These are phyloP conservation scores for Trypanosoma conorhini DNA, from an alignment of 208 protist species.

Conservation along the genomic window DNA sequence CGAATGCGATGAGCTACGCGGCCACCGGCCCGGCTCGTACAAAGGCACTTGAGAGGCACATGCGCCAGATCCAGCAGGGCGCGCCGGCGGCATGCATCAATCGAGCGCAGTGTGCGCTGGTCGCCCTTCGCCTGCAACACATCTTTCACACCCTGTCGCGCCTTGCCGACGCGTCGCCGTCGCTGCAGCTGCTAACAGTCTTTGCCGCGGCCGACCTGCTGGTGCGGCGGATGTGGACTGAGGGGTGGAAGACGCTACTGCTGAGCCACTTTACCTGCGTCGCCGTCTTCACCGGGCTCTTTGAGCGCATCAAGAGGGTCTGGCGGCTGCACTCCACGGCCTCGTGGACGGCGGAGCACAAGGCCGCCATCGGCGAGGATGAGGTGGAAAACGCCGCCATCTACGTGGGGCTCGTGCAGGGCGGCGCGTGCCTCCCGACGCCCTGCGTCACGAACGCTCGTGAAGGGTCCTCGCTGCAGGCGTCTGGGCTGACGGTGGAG, in stretches of 20 bases:
- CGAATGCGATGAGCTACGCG: slow-evolving; percentile 1
- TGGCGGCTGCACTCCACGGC: slow-evolving; percentile 64
- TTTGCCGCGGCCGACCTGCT: slow-evolving; percentile 28
- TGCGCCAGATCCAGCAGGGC: slow-evolving; percentile 9
- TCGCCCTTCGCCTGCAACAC: slow-evolving; percentile 18
- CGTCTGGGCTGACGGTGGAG: slow-evolving; percentile 1
- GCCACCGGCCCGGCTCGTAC: not conserved
- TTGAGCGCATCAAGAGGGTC: slow-evolving; percentile 42
- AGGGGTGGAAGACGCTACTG: slow-evolving; percentile 41
- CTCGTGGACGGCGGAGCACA: slow-evolving; percentile 39
- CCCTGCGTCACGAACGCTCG: not conserved
- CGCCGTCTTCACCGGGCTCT: slow-evolving; percentile 38
- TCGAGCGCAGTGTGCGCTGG: slow-evolving; percentile 25
- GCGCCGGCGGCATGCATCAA: slow-evolving; percentile 25
- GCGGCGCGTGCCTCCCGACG: not conserved
- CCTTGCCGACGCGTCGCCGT: slow-evolving; percentile 19
- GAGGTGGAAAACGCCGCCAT: slow-evolving; percentile 32
- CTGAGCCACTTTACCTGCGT: slow-evolving; percentile 48
- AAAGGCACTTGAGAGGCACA: slow-evolving; percentile 4
- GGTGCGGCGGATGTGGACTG: slow-evolving; percentile 22
- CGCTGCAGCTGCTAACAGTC: slow-evolving; percentile 31
- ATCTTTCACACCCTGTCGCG: slow-evolving; percentile 16
- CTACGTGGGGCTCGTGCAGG: slow-evolving; percentile 3
- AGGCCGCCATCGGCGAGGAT: slow-evolving; percentile 36
- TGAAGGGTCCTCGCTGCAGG: not conserved